Evolutionary conservation across 257 asterid species (phyloP), one percentile per base, ranked within the genome.

Genomic region (Scutellaria barbata): DNA sequence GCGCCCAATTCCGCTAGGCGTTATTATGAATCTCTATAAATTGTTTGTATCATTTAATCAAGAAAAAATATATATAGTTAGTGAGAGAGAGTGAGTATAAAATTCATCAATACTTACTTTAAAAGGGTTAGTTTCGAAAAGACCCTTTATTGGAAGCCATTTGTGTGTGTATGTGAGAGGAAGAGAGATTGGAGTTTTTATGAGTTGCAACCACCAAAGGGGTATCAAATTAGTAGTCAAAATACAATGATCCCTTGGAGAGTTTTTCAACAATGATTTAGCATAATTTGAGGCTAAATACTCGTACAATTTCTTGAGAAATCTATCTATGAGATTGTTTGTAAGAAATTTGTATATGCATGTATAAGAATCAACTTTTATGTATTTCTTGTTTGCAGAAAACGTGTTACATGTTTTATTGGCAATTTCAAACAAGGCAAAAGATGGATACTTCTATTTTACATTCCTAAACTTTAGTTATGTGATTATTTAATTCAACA

Each of bases 1-100:
- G 97, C 0, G 75, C 75, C 25, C 97, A 92, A 42, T 92, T 87
- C 77, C 90, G 88, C 54, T 87, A 74, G 72, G 2, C 4, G 4
- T 33, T 16, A 52, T 22, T 35, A 25, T 30, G 35, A 30, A 4
- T 30, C 35, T 30, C 35, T 30, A 30, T 30, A 30, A 30, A 4
- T 30, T 30, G 35, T 30, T 30, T 60, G 37, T 50, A 39, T 62
- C 30, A 18, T 70, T 64, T 48, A 46, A 18, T 20, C 0, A 30
- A 30, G 35, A 30, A 30, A 30, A 30, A 30, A 30, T 5, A 63
- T 9, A 13, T 37, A n/a, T 71, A 57, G 14, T 46, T 69, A 66
- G 62, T 37, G 16, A 11, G 9, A 57, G 69, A 51, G 52, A 77
- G 14, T 58, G 6, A 40, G 35, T 17, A 16, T 39, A 50, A 46